phyloP scores from a whole-genome alignment of 441 rosid species.

The Arabidopsis hybrid region DNA sequence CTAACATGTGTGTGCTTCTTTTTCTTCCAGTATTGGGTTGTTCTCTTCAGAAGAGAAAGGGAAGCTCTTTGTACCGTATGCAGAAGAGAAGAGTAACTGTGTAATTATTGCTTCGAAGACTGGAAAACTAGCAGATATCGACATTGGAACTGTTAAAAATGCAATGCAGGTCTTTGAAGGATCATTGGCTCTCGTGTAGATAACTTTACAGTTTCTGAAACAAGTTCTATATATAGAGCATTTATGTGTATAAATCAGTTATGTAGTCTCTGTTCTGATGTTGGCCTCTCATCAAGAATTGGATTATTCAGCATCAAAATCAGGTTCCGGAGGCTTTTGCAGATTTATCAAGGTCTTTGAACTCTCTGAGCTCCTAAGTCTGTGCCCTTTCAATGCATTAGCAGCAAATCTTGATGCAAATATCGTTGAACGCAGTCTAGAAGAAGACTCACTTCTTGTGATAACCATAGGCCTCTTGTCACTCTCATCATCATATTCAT shows the following conservation, averaged over 20 bases:
- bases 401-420: constrained; percentile 80
- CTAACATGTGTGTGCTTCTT: constrained; percentile 26
- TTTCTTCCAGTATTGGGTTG: constrained; percentile 73
- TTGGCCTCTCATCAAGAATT: constrained; percentile 7
- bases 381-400: constrained; percentile 67
- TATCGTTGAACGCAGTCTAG: constrained; percentile 67
- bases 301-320: constrained; percentile 53
- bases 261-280: constrained; percentile 22
- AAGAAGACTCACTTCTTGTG: constrained; percentile 37
- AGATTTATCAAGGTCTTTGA: constrained; percentile 53
- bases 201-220: constrained; percentile 12
- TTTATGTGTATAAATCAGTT: constrained; percentile 33
- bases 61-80: constrained; percentile 67
- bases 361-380: constrained; percentile 44
- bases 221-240: constrained; percentile 21
- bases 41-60: constrained; percentile 81
- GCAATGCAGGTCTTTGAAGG: constrained; percentile 70
- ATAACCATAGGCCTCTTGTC: constrained; percentile 44
- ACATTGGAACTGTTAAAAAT: constrained; percentile 61
- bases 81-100: constrained; percentile 72
- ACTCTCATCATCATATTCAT: constrained; percentile 44
- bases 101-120: constrained; percentile 69
- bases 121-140: constrained; percentile 70
- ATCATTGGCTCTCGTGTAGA: constrained; percentile 72
- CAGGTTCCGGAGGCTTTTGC: constrained; percentile 87